Conservation (phyloP, 2,329 filamentous ascomycete genomes). For the Nectriaceae sp. region DNA sequence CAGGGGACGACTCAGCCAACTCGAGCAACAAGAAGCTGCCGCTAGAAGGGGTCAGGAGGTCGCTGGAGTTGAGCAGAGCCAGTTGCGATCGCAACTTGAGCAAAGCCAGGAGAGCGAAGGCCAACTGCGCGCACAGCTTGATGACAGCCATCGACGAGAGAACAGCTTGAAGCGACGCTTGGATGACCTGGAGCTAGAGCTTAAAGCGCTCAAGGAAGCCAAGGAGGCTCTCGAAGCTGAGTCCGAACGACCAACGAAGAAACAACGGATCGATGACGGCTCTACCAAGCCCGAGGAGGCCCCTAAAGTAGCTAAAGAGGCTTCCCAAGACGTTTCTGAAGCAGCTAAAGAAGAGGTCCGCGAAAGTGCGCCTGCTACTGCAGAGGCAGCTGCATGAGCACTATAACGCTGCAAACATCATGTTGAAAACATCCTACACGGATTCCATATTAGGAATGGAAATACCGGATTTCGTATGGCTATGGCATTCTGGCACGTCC, state of each 20-base stretch:
- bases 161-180: slow-evolving; percentile 79
- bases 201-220: slow-evolving; percentile 36
- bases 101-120: slow-evolving; percentile 41
- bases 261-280: slow-evolving; percentile 22
- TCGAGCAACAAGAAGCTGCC: slow-evolving; percentile 75
- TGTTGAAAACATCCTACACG: neutral
- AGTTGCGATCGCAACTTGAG: slow-evolving; percentile 59
- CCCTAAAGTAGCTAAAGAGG: slow-evolving; percentile 6
- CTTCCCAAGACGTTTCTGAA: slow-evolving; percentile 7
- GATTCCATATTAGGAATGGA: too few relatives aligned
- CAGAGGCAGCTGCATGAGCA: slow-evolving; percentile 17
- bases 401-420: slow-evolving; percentile 6
- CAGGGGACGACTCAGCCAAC: slow-evolving; percentile 72
- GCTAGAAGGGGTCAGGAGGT: slow-evolving; percentile 63
- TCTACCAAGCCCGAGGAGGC: slow-evolving; percentile 16
- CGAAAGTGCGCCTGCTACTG: slow-evolving; percentile 12
- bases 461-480: too few relatives aligned
- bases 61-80: slow-evolving; percentile 55
- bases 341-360: slow-evolving; percentile 5
- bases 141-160: slow-evolving; percentile 77
- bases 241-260: slow-evolving; percentile 31
- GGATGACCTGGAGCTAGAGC: slow-evolving; percentile 72
- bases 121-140: slow-evolving; percentile 63
- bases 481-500: slow-evolving; percentile 2
- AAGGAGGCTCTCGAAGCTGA: slow-evolving; percentile 10